Evolutionary conservation across 371 early-diverging fungal species (phyloP), one percentile per base, ranked within the genome.

Genomic region (Capniomyces stellatus): DNA sequence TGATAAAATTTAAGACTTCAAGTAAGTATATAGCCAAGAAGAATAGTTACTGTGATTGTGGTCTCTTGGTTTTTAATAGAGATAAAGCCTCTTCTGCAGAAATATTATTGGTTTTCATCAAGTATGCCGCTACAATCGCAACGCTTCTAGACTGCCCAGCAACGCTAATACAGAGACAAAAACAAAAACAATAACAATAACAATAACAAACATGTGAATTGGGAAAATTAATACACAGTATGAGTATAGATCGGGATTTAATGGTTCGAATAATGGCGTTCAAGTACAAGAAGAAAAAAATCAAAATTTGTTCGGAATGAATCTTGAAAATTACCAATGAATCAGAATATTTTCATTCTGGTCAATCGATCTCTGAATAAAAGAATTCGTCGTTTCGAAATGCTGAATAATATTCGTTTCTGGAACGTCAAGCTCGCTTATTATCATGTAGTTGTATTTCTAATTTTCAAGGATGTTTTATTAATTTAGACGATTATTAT

Each of bases 361-460:
- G 0, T 60, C 64, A 23, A 78, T 52, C 1, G 75, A 73, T 6
- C 61, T 60, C 8, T 71, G 52, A 22, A 82, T 83, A 60, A 81
- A 87, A 15, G 52, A 64, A 52, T 69, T 69, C 23, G 76, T 75
- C 41, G 71, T 77, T 29, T 76, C 69, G 56, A 87, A 83, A 55
- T 83, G 68, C 57, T 82, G 75, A 54, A 85, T 72, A 6, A 85
- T 61, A 61, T 85, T 82, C 54, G 74, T 76, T 44, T 71, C 74
- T 2, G 73, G 72, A 24, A 75, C 52, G 64, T 87, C 87, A 27
- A 77, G 66, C 28, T 83, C 68, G 2, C 67, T 31, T 31, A 87
- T 74, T 48, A 71, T 57, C 66, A 76, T 75, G 69, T 84, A 78
- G 2, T 56, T 48, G 46, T 73, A 76, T 3, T 70, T 57, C 39